phyloP scores from a whole-genome alignment of 768 basidiomycete genomes.

The Lyophyllum decastes region DNA sequence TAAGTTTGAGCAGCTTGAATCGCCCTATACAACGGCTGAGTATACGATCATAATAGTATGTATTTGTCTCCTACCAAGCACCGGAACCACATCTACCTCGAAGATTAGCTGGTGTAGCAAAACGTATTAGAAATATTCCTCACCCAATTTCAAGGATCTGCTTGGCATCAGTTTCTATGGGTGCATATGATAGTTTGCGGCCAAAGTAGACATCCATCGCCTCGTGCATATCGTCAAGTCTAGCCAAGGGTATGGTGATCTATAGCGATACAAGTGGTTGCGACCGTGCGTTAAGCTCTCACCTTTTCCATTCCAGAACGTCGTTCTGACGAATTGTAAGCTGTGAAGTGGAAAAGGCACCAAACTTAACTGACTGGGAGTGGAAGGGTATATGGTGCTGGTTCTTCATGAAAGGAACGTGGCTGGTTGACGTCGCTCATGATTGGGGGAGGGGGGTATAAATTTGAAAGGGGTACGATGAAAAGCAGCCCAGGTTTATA shows the following conservation, averaged over 20 bases:
- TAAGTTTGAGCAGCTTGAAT: conserved; percentile 7
- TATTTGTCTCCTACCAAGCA: conserved; percentile 1
- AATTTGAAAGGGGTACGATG: too few species aligned
- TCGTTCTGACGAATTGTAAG: not conserved
- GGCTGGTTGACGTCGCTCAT: not conserved
- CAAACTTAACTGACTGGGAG: not conserved
- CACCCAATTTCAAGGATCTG: conserved; percentile 5
- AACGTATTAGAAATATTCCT: not conserved
- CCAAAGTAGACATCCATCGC: not conserved
- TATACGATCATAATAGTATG: not conserved
- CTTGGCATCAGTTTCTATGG: not conserved
- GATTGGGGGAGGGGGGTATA: not conserved
- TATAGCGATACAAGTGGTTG: too few species aligned
- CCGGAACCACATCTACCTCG: not conserved
- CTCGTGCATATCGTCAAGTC: conserved; percentile 5
- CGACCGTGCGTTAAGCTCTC: too few species aligned
- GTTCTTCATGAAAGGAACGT: not conserved
- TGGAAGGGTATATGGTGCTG: not conserved
- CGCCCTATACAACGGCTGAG: not conserved
- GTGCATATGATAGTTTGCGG: not conserved
- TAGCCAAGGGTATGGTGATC: not conserved
- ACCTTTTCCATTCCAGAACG: not conserved
- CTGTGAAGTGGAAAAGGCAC: not conserved
- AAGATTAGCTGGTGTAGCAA: not conserved
- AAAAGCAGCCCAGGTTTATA: too few species aligned